phyloP scores from a whole-genome alignment of 257 asterid species.

The Gentiana macrophylla region DNA sequence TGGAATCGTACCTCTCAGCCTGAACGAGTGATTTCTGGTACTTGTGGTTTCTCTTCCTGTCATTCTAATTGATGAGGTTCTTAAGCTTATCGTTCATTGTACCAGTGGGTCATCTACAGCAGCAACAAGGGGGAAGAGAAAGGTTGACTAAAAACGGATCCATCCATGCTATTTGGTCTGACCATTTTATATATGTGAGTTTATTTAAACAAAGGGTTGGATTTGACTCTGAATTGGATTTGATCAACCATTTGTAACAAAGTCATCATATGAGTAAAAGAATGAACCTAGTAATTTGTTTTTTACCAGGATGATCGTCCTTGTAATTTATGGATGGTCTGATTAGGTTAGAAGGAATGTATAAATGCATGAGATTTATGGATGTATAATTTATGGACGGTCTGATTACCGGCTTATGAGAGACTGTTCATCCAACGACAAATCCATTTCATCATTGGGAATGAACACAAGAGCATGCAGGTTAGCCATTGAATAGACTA shows the following conservation, averaged over 20 bases:
- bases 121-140: slow-evolving; percentile 39
- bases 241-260: slow-evolving; percentile 24
- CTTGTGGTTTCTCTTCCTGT: slow-evolving; percentile 27
- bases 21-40: slow-evolving; percentile 80
- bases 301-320: slow-evolving; percentile 5
- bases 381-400: too few species aligned
- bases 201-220: slow-evolving; percentile 13
- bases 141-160: slow-evolving; percentile 37
- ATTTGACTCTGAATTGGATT: slow-evolving; percentile 19
- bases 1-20: slow-evolving; percentile 75
- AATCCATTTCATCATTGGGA: too few species aligned
- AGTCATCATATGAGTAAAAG: too few species aligned
- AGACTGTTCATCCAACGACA: too few species aligned
- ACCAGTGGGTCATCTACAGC: too few species aligned
- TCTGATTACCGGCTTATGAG: too few species aligned
- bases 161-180: slow-evolving; percentile 11
- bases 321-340: slow-evolving; percentile 1
- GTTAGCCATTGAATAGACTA: too few species aligned
- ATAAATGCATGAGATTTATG: neutral
- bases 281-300: neutral
- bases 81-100: slow-evolving; percentile 43
- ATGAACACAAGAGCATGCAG: too few species aligned
- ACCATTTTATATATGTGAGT: slow-evolving; percentile 6
- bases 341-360: neutral
- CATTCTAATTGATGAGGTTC: slow-evolving; percentile 57